phyloP scores from a whole-genome alignment of 1,284 basidiomycete species.

The Garcileccinum viscosum region DNA sequence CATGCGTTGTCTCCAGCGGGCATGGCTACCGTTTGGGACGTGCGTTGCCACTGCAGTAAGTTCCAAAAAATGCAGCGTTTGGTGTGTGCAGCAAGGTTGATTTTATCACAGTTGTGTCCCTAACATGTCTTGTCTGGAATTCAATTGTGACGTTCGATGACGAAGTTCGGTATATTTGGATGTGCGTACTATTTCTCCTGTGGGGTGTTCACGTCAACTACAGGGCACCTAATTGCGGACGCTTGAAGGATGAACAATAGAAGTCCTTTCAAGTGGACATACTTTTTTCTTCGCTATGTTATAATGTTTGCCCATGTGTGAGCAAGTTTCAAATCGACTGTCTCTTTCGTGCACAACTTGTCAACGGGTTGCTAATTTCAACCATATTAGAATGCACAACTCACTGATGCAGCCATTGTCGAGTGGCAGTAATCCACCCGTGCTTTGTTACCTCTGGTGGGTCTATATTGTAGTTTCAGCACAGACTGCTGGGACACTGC shows the following conservation, averaged over 20 bases:
- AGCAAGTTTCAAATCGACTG: conserved; percentile 13
- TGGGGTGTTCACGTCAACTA: no score
- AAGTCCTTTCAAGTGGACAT: conserved; percentile 29
- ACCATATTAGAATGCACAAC: conserved; percentile 25
- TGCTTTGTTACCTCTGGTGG: conserved; percentile 24
- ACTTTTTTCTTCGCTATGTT: conserved; percentile 30
- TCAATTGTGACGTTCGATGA: conserved; percentile 20
- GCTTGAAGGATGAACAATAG: conserved; percentile 25
- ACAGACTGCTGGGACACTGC: conserved; percentile 17
- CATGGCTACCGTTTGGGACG: no score
- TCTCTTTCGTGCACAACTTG: background rate
- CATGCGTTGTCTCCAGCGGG: no score
- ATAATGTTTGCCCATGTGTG: conserved; percentile 22
- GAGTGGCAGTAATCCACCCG: conserved; percentile 18
- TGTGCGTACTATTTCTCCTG: conserved; percentile 10
- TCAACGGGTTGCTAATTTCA: background rate
- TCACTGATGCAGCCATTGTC: conserved; percentile 10
- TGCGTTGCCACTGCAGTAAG: no score
- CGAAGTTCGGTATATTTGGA: conserved; percentile 29
- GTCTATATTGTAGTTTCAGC: conserved; percentile 9
- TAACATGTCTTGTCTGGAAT: conserved; percentile 28
- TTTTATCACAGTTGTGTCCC: conserved; percentile 11
- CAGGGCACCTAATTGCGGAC: no score
- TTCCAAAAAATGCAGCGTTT: no score
- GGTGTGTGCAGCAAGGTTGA: conserved; percentile 18